These are phyloP conservation scores for Aschersonia sp. DNA, from an alignment of 2,329 filamentous ascomycete species.

Conservation along the genomic window DNA sequence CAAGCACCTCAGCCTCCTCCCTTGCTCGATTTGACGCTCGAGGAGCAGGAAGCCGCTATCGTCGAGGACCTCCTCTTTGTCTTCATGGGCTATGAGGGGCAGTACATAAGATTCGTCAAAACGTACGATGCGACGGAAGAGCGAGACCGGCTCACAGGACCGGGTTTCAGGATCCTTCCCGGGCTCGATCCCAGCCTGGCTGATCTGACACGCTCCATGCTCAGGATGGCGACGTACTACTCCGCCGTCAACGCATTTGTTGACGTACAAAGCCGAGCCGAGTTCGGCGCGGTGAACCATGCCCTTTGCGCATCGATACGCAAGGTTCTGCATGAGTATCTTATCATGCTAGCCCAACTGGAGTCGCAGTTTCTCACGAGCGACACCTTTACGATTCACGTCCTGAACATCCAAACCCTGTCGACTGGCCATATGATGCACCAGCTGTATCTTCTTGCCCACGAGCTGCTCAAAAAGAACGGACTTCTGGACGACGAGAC, in stretches of 20 bases:
- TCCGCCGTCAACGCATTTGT: constrained; percentile 83
- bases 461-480: constrained; percentile 80
- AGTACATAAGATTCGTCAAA: constrained; percentile 80
- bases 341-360: constrained; percentile 82
- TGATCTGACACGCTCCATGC: constrained; percentile 75
- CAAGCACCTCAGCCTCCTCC: constrained; percentile 56
- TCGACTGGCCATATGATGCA: constrained; percentile 83
- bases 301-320: constrained; percentile 90
- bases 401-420: constrained; percentile 82
- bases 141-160: constrained; percentile 74
- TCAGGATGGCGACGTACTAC: constrained; percentile 91
- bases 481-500: constrained; percentile 59
- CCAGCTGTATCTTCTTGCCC: constrained; percentile 76
- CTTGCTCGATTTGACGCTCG: constrained; percentile 57
- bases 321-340: constrained; percentile 82
- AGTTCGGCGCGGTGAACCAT: constrained; percentile 91
- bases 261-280: constrained; percentile 82
- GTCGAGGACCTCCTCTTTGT: constrained; percentile 86
- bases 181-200: constrained; percentile 84
- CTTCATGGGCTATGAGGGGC: constrained; percentile 97
- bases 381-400: constrained; percentile 77
- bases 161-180: constrained; percentile 62
- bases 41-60: constrained; percentile 74
- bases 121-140: constrained; percentile 74
- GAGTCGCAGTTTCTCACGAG: constrained; percentile 89